phyloP scores from a whole-genome alignment of 768 basidiomycete genomes.

The Boletus rubroflammeus region DNA sequence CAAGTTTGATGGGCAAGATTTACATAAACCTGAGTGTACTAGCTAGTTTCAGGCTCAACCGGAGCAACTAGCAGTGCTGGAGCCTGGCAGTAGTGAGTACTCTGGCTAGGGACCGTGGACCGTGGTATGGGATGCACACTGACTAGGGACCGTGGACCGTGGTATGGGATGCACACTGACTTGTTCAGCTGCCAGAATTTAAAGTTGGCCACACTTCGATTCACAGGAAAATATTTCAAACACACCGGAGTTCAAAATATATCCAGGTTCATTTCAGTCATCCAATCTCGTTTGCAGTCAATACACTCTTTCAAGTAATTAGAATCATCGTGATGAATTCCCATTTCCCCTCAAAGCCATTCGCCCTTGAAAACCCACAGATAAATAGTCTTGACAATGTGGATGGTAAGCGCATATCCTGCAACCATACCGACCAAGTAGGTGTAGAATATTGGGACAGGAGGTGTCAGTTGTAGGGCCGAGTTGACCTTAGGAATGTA shows the following conservation, averaged over 20 bases:
- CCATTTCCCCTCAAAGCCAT: conserved; percentile 21
- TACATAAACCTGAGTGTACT: too few relatives aligned
- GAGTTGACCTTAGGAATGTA: conserved; percentile 31
- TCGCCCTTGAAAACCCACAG: conserved; percentile 28
- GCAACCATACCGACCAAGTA: conserved; percentile 22
- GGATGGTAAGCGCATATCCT: conserved; percentile 25
- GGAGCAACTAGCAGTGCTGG: too few relatives aligned
- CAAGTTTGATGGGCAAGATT: neutral
- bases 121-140: too few relatives aligned
- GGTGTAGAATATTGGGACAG: conserved; percentile 27
- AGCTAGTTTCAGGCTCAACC: too few relatives aligned
- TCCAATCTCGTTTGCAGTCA: neutral
- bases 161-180: too few relatives aligned
- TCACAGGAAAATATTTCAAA: neutral
- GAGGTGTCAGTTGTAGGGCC: conserved; percentile 27
- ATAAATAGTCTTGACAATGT: conserved; percentile 28
- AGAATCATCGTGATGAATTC: neutral
- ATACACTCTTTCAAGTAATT: neutral
- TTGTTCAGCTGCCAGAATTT: neutral
- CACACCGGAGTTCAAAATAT: neutral
- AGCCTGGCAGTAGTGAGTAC: too few relatives aligned
- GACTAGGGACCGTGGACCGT: too few relatives aligned
- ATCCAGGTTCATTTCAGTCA: neutral
- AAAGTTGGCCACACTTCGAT: neutral
- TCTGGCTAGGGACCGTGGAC: too few relatives aligned